Evolutionary conservation across 1,139 yeast species (phyloP), one percentile per base, ranked within the genome.

Genomic region (Protomyces inundatus): DNA sequence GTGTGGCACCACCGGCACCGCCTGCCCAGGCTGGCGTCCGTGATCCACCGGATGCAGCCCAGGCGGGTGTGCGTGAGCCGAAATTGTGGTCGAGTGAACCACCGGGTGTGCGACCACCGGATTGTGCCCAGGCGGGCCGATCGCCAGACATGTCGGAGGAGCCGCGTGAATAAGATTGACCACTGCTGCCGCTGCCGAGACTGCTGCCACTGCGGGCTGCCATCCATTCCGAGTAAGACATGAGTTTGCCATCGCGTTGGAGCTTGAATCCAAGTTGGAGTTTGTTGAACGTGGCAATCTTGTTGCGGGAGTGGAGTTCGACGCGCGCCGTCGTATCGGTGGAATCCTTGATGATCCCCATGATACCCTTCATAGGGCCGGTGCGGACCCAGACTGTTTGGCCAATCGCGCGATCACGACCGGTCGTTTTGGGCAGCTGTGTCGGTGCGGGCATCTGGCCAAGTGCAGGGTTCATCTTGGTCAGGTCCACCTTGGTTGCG

Each of bases 291-390:
- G 93, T 90, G 68, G 91, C 85, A 67, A 87, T 88, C 74, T 93
- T 95, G 72, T 87, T 86, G 71, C 90, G 91, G 46, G 97, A 88
- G 75, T 93, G 98, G 69, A 93, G 81, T 76, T 93, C 99, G 56
- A 93, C 88, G 67, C 98, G 83, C 2, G 98, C 98, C 70, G 82
- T 83, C 30, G 86, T 87, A 67, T 95, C 98, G 70, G 90, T 95
- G 12, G 96, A 89, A 73, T 93, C 98, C 68, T 88, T 88, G 51
- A 95, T 90, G 69, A 89, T 88, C 73, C 98, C 99, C 79, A 87
- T 86, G 70, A 90, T 83, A 52, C 98, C 98, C 77, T 93, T 95
- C 76, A 91, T 90, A 5, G 98, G 97, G 9, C 85, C 79, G 70
- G 88, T 85, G 40, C 89, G 85, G 58, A 95, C 88, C 67, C 91